Base-by-base conservation (phyloP, 805 yeast genomes). In the Priceomyces carsonii region DNA sequence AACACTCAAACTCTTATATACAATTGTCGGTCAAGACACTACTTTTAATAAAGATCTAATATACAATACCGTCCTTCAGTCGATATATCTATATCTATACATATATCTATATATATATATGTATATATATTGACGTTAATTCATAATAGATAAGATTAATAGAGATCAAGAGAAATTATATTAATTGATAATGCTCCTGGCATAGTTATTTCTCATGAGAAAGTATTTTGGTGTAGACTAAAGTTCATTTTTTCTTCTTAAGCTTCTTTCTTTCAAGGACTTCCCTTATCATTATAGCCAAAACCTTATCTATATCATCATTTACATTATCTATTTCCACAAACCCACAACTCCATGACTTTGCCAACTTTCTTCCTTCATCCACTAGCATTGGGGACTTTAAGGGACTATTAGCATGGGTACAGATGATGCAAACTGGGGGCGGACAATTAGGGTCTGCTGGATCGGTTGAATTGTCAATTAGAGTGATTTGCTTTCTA, bases 381-480 rank as follows among this genome's bases (percentile, higher is more conserved):
- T 74, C 75, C 2, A 84, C 63, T 27, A 84, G 50, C 9, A 68
- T 51, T 0, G 89, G 88, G 19, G 85, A 77, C 0, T 80, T 77
- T 32, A 80, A 59, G 10, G 69, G 73, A 51, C 76, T 79, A 23
- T 72, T 65, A 0, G 66, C 53, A 50, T 85, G 84, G 0, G 91
- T 82, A 44, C 85, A 82, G 2, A 81, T 72, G 4, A 85, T 66
- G 49, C 83, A 61, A 10, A 82, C 73, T 1, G 91, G 90, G 0
- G 93, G 95, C 10, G 67, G 64, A 30, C 63, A 49, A 35, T 49
- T 48, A 2, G 63, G 64, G 33, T 62, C 63, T 2, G 59, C 44
- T 1, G 69, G 69, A 41, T 66, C 64, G 21, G 45, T 33, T 1
- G 63, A 52, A 26, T 51, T 50, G n/a, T 47, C 57, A 17, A 56